Evolutionary conservation across 208 protist species (phyloP), one percentile per base, ranked within the genome.

Genomic region (Phytomonas francai): DNA sequence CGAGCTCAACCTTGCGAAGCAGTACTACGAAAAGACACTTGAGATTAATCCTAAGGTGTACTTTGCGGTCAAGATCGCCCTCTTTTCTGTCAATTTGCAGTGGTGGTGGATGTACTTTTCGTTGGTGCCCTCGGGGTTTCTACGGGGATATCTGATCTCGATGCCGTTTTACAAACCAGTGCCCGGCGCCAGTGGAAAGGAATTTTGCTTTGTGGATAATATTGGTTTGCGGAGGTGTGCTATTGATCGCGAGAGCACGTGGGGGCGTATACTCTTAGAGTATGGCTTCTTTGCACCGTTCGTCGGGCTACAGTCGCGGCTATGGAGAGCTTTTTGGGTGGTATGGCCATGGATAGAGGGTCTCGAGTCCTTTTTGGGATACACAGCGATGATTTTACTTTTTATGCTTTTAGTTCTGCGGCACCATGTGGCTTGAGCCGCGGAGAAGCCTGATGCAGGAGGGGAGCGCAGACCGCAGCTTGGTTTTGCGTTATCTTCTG

Each of bases 361-460:
- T 9, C 9, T 63, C 29, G 76, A 85, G 70, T 36, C 71, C 31
- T 25, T 66, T 0, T 29, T 83, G 27, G 61, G 79, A 42, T 74
- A 72, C 63, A 69, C 58, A 27, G 63, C 77, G 16, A 49, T 71
- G 12, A n/a, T 16, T n/a, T 32, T 74, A n/a, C 61, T 80, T 64
- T 74, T 81, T 54, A 14, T 79, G 16, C 67, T 75, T n/a, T 49
- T 85, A 42, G 66, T 88, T 5, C n/a, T 88, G 12, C 76, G 83
- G 11, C 79, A 85, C 36, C 83, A 88, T 31, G 71, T 63, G 5
- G 64, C 75, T 31, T 79, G 63, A 74, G 30, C 34, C 3, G 25
- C 7, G 51, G 33, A 64, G 61, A 74, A 1, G 14, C 12, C n/a
- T 25, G 33, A 61, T 42, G 27, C 58, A 11, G 57, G 59, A 71